Evolutionary conservation across 2,329 filamentous ascomycete genomes (phyloP).

Genomic region (Hypoxylon sp.): DNA sequence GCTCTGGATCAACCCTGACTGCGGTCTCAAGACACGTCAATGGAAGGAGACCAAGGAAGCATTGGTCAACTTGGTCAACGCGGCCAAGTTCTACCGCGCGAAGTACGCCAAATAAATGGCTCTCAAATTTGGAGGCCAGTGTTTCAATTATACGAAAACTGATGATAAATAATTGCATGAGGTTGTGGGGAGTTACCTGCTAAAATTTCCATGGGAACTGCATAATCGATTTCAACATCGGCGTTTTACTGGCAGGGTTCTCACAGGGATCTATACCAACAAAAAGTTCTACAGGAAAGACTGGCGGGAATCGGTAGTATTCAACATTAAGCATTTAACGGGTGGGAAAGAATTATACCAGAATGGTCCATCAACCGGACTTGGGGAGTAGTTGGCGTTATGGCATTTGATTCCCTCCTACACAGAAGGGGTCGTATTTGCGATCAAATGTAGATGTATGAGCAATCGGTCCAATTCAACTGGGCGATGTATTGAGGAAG

Average conservation of each 20-base stretch:
- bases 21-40: conserved; percentile 98
- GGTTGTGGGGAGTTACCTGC: conserved; percentile 44
- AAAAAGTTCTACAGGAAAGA: conserved; percentile 51
- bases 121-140: conserved; percentile 17
- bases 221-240: conserved; percentile 70
- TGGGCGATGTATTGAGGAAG: conserved; percentile 44
- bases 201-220: conserved; percentile 51
- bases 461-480: conserved; percentile 50
- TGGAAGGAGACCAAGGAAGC: conserved; percentile 99
- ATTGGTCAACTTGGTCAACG: conserved; percentile 96
- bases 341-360: conserved; percentile 53
- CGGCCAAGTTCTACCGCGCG: conserved; percentile 94
- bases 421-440: conserved; percentile 43
- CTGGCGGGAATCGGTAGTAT: conserved; percentile 51
- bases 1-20: conserved; percentile 99
- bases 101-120: conserved; percentile 78
- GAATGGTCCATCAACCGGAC: conserved; percentile 53
- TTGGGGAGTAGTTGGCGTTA: conserved; percentile 52
- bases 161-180: conserved; percentile 41
- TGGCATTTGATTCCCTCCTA: conserved; percentile 50
- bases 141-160: conserved; percentile 27
- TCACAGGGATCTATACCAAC: conserved; percentile 51
- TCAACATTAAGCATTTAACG: conserved; percentile 54
- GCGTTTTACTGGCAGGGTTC: conserved; percentile 57
- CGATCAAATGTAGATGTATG: conserved; percentile 48